These are phyloP conservation scores for Terfezia claveryi DNA, from an alignment of 495 filamentous ascomycete genomes.

Conservation along the genomic window DNA sequence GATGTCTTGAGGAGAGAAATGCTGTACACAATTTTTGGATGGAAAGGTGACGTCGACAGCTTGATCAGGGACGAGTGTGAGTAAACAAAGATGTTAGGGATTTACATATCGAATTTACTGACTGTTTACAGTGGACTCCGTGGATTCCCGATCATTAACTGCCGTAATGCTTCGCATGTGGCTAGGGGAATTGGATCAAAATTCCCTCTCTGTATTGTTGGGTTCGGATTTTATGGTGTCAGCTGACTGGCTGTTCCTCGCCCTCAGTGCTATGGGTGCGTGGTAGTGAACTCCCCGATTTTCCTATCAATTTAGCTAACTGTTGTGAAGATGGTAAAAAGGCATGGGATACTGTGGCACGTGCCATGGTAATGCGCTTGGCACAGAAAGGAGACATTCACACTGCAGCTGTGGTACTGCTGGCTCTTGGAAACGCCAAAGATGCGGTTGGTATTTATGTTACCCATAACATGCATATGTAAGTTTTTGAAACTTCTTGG, in stretches of 20 bases:
- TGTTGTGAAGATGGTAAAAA: slow-evolving; percentile 31
- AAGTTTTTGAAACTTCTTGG: slow-evolving; percentile 31
- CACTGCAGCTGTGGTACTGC: slow-evolving; percentile 69
- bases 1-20: slow-evolving; percentile 78
- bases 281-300: neutral
- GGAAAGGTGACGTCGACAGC: slow-evolving; percentile 65
- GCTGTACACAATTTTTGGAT: slow-evolving; percentile 87
- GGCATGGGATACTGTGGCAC: slow-evolving; percentile 72
- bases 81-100: slow-evolving; percentile 13
- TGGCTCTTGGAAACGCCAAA: slow-evolving; percentile 78
- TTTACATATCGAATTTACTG: slow-evolving; percentile 1
- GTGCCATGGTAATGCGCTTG: slow-evolving; percentile 77
- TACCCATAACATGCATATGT: slow-evolving; percentile 77
- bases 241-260: slow-evolving; percentile 91
- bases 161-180: slow-evolving; percentile 29
- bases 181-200: slow-evolving; percentile 57
- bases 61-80: slow-evolving; percentile 65
- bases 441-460: slow-evolving; percentile 95
- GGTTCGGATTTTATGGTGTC: slow-evolving; percentile 61
- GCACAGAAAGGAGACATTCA: slow-evolving; percentile 81
- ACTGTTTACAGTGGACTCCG: slow-evolving; percentile 15
- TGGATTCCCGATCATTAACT: slow-evolving; percentile 17
- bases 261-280: slow-evolving; percentile 60
- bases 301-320: neutral
- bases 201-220: slow-evolving; percentile 17